Evolutionary conservation across 2,329 filamentous ascomycete genomes (phyloP), one percentile per base, ranked within the genome.

Genomic region (Chalara sp.): DNA sequence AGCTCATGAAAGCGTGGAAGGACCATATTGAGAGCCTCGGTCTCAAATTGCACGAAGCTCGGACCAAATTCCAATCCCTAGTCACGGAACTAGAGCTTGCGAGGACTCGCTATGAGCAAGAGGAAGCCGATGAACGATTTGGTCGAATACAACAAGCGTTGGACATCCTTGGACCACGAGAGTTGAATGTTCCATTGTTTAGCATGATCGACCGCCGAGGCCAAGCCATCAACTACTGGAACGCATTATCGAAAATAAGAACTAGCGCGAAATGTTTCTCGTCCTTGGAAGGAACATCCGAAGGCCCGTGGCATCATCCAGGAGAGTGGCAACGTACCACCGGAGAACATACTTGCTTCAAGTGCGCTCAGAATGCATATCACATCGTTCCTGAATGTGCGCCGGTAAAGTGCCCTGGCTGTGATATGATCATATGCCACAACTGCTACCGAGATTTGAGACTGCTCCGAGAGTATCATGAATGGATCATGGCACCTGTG

Each of bases 181-280:
- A 59, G 21, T 32, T 59, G 11, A 51, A 54, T 33, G 46, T 57
- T 6, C 50, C 58, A 10, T 31, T 60, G 1, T 57, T 56, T 41
- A 53, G 47, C 40, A 54, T 55, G 32, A 52, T 61, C 12, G 56
- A 59, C 32, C 45, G 47, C n/a, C 47, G 55, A 44, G 52, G 53
- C 2, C 51, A 54, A 30, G 51, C 51, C 2, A 58, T 59, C 46
- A 61, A 61, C 32, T 44, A 47, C 6, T 61, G 59, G 59, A 57
- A 58, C 32, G 41, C 52, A 10, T 39, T 61, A 8, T 49, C 51
- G 2, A 37, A 56, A 48, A 40, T 61, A 11, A 53, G 49, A 40
- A 10, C 41, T 32, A 39, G 53, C 6, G 32, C 30, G 5, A 53
- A 49, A 12, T 53, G 50, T 10, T 40, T 44, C 30, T 39, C 47